phyloP scores from a whole-genome alignment of 176 grass and related monocot genomes.

The Dendrocalamus sinicus region DNA sequence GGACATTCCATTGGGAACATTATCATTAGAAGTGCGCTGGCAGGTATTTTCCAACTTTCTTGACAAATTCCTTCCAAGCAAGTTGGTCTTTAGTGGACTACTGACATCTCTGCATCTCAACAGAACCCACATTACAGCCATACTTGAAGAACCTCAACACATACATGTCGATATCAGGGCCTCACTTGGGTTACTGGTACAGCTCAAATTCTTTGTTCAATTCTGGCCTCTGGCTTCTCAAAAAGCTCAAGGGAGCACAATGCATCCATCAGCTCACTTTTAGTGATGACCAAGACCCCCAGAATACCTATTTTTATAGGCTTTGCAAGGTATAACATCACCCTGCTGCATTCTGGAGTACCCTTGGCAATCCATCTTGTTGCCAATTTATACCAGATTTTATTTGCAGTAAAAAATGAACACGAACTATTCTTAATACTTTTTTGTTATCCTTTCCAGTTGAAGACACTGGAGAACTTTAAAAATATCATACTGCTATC shows the following conservation, averaged over 20 bases:
- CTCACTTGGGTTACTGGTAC: conserved; percentile 94
- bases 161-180: conserved; percentile 94
- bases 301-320: conserved; percentile 91
- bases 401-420: conserved; percentile 6
- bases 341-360: background rate
- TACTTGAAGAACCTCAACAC: conserved; percentile 91
- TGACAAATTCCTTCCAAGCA: conserved; percentile 34
- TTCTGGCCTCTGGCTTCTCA: conserved; percentile 95
- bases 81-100: conserved; percentile 18
- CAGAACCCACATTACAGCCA: conserved; percentile 71
- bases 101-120: conserved; percentile 39
- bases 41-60: conserved; percentile 57
- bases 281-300: conserved; percentile 82
- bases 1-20: conserved; percentile 98
- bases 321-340: conserved; percentile 75
- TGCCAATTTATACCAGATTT: conserved; percentile 15
- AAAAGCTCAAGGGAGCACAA: conserved; percentile 88
- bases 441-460: conserved; percentile 59
- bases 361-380: background rate
- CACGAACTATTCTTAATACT: background rate
- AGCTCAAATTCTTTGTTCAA: conserved; percentile 97
- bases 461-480: conserved; percentile 93
- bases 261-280: conserved; percentile 98
- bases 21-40: conserved; percentile 91
- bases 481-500: conserved; percentile 94